Evolutionary conservation across 768 basidiomycete species (phyloP).

Genomic region (Mycena venus): DNA sequence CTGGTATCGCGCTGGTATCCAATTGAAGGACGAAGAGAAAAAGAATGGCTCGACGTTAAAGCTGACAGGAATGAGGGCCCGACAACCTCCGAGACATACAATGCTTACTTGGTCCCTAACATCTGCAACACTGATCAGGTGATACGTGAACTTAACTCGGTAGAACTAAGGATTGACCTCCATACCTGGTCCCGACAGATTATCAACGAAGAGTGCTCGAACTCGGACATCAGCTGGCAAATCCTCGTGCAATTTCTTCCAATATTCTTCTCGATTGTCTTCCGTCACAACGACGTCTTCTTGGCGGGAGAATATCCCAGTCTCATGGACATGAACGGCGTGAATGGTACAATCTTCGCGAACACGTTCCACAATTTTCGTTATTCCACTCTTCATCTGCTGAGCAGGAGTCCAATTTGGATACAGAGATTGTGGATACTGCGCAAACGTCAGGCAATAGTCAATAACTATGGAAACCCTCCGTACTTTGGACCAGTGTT

Average conservation of each 20-base stretch:
- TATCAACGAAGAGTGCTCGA: slow-evolving; percentile 64
- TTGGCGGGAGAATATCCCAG: slow-evolving; percentile 46
- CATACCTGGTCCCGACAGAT: slow-evolving; percentile 63
- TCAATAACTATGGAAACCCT: background rate
- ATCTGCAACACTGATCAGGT: slow-evolving; percentile 68
- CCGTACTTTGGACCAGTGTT: slow-evolving; percentile 27
- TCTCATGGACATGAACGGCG: slow-evolving; percentile 55
- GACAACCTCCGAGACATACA: background rate
- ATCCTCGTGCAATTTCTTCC: slow-evolving; percentile 47
- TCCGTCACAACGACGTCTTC: slow-evolving; percentile 37
- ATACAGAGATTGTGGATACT: slow-evolving; percentile 67
- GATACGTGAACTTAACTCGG: too few relatives aligned
- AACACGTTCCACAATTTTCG: slow-evolving; percentile 40
- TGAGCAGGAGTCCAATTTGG: slow-evolving; percentile 69
- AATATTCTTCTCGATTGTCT: slow-evolving; percentile 43
- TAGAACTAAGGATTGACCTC: too few relatives aligned
- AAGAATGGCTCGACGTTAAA: slow-evolving; percentile 75
- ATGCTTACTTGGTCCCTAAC: background rate
- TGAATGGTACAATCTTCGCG: slow-evolving; percentile 47
- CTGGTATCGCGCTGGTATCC: slow-evolving; percentile 72
- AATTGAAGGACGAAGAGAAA: slow-evolving; percentile 71
- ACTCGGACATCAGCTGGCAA: slow-evolving; percentile 53
- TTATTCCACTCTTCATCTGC: slow-evolving; percentile 53
- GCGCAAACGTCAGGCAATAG: slow-evolving; percentile 43
- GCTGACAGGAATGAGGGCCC: slow-evolving; percentile 35